Percentiles rank a stretch among this genome's conserved stretches.
Conservation (phyloP, 108 stramenopile genomes). For the Skeletonema grethae region DNA sequence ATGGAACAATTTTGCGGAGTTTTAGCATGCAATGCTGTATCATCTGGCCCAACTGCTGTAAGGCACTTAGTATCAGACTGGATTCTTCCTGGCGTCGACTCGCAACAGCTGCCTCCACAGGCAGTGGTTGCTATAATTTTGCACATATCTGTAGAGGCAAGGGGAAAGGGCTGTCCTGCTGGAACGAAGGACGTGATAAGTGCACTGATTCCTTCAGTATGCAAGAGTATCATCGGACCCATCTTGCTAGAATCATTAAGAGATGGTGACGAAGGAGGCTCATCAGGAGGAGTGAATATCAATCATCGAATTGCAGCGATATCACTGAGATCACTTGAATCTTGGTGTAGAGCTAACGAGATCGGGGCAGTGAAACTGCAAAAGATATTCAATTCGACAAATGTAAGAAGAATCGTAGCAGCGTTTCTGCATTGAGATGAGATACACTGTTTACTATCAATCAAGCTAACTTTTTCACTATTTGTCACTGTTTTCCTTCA, state of each 20-base stretch:
- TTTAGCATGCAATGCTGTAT: conserved; percentile 76
- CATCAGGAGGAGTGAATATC: conserved; percentile 27
- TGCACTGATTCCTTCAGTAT: conserved; percentile 50
- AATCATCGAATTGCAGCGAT: conserved; percentile 28
- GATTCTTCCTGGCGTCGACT: conserved; percentile 68
- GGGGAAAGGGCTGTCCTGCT: conserved; percentile 49
- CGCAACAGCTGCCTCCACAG: conserved; percentile 46
- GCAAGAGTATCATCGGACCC: conserved; percentile 55
- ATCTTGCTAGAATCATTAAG: conserved; percentile 53
- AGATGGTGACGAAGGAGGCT: conserved; percentile 17
- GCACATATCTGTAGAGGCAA: conserved; percentile 61
- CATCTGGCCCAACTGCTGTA: conserved; percentile 67
- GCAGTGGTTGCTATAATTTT: conserved; percentile 53
- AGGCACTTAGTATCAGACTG: conserved; percentile 66
- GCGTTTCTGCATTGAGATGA: not conserved
- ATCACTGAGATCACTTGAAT: conserved; percentile 39
- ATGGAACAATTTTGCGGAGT: conserved; percentile 75
- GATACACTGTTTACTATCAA: not conserved
- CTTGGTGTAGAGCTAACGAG: conserved; percentile 35
- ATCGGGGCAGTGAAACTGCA: conserved; percentile 39
- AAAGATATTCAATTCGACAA: conserved; percentile 21
- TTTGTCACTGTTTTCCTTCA: not conserved
- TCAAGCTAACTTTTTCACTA: not conserved
- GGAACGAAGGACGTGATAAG: conserved; percentile 63
- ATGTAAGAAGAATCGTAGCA: conserved; percentile 4